Evolutionary conservation across 345 rosid species (phyloP).

Genomic region (Streptanthus diversifolius): DNA sequence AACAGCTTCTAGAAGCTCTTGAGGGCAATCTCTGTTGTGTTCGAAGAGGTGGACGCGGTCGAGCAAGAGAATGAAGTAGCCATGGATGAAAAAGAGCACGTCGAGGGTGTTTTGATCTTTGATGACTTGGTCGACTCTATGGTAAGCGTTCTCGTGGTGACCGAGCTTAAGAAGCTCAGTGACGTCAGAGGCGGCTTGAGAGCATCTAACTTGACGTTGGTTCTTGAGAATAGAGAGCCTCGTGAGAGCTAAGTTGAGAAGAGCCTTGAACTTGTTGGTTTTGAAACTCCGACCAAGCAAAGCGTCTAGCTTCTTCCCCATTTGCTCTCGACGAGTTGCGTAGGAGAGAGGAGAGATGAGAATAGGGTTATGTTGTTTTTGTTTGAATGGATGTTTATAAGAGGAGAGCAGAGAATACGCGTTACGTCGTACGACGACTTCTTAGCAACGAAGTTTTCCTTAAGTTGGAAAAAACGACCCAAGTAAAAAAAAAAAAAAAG

Average conservation of each 20-base stretch:
- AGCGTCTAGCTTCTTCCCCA: conserved; percentile 86
- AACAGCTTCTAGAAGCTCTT: conserved; percentile 71
- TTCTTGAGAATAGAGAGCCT: conserved; percentile 71
- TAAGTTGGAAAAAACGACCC: not conserved
- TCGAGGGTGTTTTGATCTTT: conserved; percentile 71
- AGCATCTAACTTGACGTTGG: conserved; percentile 52
- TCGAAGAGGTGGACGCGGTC: conserved; percentile 67
- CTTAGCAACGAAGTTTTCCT: conserved; percentile 32
- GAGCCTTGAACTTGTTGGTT: conserved; percentile 60
- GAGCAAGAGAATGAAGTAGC: conserved; percentile 54
- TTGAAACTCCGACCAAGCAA: conserved; percentile 64
- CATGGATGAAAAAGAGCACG: conserved; percentile 58
- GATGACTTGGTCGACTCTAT: conserved; percentile 49
- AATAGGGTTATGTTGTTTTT: not conserved
- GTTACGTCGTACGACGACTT: conserved; percentile 25
- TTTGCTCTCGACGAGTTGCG: conserved; percentile 21
- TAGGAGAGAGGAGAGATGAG: not conserved
- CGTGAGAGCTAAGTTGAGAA: conserved; percentile 53
- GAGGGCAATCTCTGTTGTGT: conserved; percentile 68
- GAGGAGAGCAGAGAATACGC: conserved; percentile 19
- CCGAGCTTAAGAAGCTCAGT: conserved; percentile 71
- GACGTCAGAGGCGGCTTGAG: conserved; percentile 70
- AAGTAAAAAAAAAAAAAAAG: not conserved
- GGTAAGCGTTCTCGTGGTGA: conserved; percentile 67
- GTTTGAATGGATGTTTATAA: conserved; percentile 18